Evolutionary conservation across 805 yeast genomes (phyloP).

Genomic region (Citeromyces matritensis): DNA sequence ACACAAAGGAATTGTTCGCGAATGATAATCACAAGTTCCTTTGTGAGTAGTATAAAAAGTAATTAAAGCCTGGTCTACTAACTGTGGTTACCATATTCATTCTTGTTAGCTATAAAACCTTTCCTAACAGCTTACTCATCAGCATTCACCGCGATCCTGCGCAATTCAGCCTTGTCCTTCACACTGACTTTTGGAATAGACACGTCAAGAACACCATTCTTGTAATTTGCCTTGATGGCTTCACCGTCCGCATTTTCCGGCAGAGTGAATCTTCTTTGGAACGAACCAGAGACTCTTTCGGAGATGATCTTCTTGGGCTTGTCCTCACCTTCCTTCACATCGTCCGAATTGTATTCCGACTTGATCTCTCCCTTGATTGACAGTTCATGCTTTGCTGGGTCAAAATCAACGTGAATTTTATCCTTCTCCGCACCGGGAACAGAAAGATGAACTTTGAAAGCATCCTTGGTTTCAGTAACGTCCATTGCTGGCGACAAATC

Average conservation of each 20-base stretch:
- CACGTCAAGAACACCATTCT: constrained; percentile 28
- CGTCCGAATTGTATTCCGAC: constrained; percentile 3
- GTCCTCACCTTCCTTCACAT: constrained; percentile 2
- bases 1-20: no score
- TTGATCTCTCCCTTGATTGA: constrained; percentile 27
- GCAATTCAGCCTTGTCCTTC: no score
- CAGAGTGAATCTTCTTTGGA: constrained; percentile 24
- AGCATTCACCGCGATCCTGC: no score
- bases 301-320: constrained; percentile 5
- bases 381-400: constrained; percentile 25
- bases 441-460: constrained; percentile 24
- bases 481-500: constrained; percentile 34
- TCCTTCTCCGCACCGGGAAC: constrained; percentile 33
- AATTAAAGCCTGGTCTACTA: no score
- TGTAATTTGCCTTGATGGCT: constrained; percentile 26
- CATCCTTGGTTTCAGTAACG: constrained; percentile 24
- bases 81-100: no score
- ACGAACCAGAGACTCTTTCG: constrained; percentile 12
- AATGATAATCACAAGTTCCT: no score
- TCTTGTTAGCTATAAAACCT: no score
- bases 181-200: constrained; percentile 29
- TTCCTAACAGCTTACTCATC: no score
- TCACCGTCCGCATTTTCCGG: constrained; percentile 27
- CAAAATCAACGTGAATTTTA: constrained; percentile 26
- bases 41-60: no score